These are phyloP conservation scores for Geotrichum fermentans DNA, from an alignment of 1,139 yeast species.

Conservation along the genomic window DNA sequence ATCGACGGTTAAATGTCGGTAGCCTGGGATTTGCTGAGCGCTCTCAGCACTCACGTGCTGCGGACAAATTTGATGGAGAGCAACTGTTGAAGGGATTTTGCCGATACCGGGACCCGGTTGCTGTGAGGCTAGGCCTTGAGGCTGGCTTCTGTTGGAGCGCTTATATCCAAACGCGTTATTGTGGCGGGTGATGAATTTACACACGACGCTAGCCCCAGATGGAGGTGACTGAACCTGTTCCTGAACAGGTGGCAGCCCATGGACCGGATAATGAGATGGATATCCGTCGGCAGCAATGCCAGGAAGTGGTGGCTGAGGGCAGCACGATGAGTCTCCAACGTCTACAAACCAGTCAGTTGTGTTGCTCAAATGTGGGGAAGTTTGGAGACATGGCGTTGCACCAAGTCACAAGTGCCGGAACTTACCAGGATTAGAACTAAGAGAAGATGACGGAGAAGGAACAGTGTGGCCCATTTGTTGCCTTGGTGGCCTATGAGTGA, in stretches of 20 bases:
- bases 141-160: neutral
- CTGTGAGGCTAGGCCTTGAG: constrained; percentile 14
- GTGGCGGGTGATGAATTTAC: constrained; percentile 6
- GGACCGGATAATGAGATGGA: constrained; percentile 14
- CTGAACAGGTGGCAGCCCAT: constrained; percentile 26
- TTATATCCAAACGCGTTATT: neutral
- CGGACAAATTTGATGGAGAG: constrained; percentile 14
- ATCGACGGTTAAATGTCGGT: constrained; percentile 88
- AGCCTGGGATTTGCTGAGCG: constrained; percentile 37
- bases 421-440: constrained; percentile 25
- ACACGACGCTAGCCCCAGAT: constrained; percentile 11
- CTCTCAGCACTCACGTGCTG: constrained; percentile 17
- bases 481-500: constrained; percentile 5
- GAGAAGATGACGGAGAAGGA: constrained; percentile 33
- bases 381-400: too few species aligned
- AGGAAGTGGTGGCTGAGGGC: constrained; percentile 54
- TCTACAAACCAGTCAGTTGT: constrained; percentile 4
- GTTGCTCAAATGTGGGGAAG: too few species aligned
- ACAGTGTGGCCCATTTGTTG: constrained; percentile 31
- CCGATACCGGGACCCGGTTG: constrained; percentile 17
- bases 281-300: constrained; percentile 10
- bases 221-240: constrained; percentile 28
- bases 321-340: constrained; percentile 31
- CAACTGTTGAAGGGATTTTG: constrained; percentile 8
- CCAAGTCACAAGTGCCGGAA: too few species aligned